Evolutionary conservation across 257 asterid genomes (phyloP).

Genomic region (Przewalskia tangutica): DNA sequence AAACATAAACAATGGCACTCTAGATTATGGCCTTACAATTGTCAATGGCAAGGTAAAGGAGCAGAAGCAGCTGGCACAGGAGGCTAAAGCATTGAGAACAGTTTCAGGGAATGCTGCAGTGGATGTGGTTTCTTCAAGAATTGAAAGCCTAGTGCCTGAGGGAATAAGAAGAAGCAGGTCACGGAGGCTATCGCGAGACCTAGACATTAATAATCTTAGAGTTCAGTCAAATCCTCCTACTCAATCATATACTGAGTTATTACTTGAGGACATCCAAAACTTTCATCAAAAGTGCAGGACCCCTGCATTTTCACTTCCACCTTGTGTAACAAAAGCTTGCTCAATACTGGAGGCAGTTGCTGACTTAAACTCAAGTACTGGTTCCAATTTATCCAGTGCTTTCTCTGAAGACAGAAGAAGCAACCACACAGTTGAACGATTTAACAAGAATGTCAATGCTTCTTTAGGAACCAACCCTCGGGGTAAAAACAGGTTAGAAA

Average conservation of each 20-base stretch:
- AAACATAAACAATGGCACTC: not conserved
- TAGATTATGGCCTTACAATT: not conserved
- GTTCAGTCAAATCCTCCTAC: conserved; percentile 27
- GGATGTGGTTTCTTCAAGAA: conserved; percentile 40
- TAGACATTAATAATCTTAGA: conserved; percentile 52
- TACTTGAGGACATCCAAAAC: conserved; percentile 88
- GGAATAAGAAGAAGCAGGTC: conserved; percentile 48
- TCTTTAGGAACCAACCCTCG: not conserved
- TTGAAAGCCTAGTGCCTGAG: conserved; percentile 23
- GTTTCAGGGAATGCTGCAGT: conserved; percentile 19
- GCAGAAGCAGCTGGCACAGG: conserved; percentile 6
- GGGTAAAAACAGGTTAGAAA: conserved; percentile 26
- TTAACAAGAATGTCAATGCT: conserved; percentile 12
- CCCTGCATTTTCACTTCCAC: conserved; percentile 48
- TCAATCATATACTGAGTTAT: conserved; percentile 57
- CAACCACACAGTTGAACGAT: conserved; percentile 17
- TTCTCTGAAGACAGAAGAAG: conserved; percentile 29
- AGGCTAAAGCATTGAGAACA: not conserved
- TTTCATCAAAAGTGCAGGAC: conserved; percentile 72
- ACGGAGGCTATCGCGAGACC: conserved; percentile 63
- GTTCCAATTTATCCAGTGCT: conserved; percentile 27
- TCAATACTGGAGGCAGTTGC: conserved; percentile 91
- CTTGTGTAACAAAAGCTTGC: conserved; percentile 72
- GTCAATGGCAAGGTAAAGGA: conserved; percentile 19
- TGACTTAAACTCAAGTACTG: conserved; percentile 70